phyloP scores from a whole-genome alignment of 2,329 filamentous ascomycete species.

The Blumeria graminis region DNA sequence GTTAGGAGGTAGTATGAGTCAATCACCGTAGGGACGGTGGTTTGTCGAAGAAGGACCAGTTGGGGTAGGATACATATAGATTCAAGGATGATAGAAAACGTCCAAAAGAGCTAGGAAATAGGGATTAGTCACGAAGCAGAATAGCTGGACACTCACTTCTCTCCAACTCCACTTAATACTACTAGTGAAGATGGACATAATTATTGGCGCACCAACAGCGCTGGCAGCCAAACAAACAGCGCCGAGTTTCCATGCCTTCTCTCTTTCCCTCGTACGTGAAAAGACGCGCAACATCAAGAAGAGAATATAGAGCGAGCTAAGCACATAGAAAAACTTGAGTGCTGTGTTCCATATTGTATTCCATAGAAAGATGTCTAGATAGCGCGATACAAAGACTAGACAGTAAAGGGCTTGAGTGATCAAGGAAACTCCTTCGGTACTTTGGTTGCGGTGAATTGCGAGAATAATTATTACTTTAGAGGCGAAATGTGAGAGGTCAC shows the following conservation, averaged over 20 bases:
- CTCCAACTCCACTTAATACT: constrained; percentile 23
- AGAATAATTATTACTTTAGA: constrained; percentile 82
- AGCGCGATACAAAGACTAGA: constrained; percentile 64
- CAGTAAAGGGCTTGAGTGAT: constrained; percentile 79
- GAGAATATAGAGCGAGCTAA: constrained; percentile 66
- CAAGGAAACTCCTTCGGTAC: constrained; percentile 75
- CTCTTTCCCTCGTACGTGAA: constrained; percentile 67
- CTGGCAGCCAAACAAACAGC: constrained; percentile 41
- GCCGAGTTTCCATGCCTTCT: constrained; percentile 84
- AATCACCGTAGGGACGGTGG: constrained; percentile 86
- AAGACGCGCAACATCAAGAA: constrained; percentile 69
- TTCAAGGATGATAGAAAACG: constrained; percentile 79
- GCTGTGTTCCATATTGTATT: constrained; percentile 45
- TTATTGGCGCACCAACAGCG: constrained; percentile 43
- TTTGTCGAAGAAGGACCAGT: constrained; percentile 74
- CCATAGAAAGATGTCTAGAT: constrained; percentile 50
- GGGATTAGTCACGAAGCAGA: neutral
- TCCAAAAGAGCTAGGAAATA: constrained; percentile 43
- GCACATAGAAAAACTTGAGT: constrained; percentile 77
- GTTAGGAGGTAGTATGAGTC: constrained; percentile 87
- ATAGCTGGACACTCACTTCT: constrained; percentile 19
- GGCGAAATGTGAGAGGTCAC: constrained; percentile 60
- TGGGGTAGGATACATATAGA: constrained; percentile 79
- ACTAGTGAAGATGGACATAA: constrained; percentile 40
- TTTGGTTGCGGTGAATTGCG: constrained; percentile 70